phyloP scores from a whole-genome alignment of 305 asterid genomes.

The Petunia hybrid region DNA sequence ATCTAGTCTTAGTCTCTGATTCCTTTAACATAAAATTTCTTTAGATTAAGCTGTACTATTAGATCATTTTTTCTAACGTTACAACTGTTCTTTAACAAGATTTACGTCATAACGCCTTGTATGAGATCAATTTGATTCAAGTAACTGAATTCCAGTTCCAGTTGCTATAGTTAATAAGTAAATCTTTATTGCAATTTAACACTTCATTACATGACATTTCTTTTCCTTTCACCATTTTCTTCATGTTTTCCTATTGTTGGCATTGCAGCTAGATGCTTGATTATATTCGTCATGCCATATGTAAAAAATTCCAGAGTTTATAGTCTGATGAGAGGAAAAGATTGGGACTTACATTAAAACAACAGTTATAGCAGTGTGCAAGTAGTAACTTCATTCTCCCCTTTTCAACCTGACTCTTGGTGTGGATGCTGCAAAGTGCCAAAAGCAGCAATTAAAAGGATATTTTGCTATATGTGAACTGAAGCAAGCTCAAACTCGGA shows the following conservation, averaged over 20 bases:
- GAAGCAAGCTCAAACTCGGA: not conserved
- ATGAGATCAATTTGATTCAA: constrained; percentile 8
- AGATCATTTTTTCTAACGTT: not conserved
- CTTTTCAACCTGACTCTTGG: constrained; percentile 6
- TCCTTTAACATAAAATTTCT: constrained; percentile 1
- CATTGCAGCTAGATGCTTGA: not conserved
- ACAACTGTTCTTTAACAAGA: not conserved
- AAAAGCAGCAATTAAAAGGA: not conserved
- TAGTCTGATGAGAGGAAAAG: constrained; percentile 21
- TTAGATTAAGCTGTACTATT: not conserved
- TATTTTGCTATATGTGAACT: not conserved
- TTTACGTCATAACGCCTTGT: not conserved
- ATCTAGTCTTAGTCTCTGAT: not conserved
- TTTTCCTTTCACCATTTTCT: not conserved
- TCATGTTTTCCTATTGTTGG: not conserved
- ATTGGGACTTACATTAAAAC: not conserved
- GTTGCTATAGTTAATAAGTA: constrained; percentile 15
- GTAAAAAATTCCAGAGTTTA: not conserved
- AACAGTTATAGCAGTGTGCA: not conserved
- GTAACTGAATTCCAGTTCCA: not conserved
- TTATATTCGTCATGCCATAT: not conserved
- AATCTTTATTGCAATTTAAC: constrained; percentile 3
- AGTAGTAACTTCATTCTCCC: constrained; percentile 18
- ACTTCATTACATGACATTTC: not conserved
- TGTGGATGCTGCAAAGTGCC: not conserved